Evolutionary conservation across 1,284 basidiomycete genomes (phyloP).

Genomic region (Rhodotorula sp.): DNA sequence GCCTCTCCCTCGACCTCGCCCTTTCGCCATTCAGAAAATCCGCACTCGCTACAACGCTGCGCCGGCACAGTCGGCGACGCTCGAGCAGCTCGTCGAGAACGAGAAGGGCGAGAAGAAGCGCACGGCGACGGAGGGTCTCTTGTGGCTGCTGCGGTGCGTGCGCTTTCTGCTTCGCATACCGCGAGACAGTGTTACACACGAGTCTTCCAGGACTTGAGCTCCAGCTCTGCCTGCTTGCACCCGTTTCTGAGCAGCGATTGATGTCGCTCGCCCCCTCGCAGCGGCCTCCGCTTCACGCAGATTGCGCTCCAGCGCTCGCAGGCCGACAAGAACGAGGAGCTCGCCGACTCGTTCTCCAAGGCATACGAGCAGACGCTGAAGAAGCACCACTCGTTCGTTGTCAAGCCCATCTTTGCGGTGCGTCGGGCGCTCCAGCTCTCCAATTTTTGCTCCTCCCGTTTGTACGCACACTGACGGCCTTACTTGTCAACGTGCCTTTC

Average conservation of each 20-base stretch:
- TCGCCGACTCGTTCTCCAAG: constrained; percentile 73
- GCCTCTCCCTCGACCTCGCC: neutral
- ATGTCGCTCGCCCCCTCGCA: constrained; percentile 40
- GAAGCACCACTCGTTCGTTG: constrained; percentile 83
- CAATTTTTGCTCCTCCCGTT: neutral
- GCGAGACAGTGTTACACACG: too few species aligned
- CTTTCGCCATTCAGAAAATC: constrained; percentile 69
- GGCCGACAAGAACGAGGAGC: constrained; percentile 68
- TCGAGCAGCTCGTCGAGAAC: constrained; percentile 80
- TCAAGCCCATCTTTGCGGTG: constrained; percentile 80
- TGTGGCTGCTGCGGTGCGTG: constrained; percentile 83
- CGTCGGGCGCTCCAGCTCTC: constrained; percentile 51
- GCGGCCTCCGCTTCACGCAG: constrained; percentile 89
- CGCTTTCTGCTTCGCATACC: neutral
- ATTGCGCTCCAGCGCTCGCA: constrained; percentile 75
- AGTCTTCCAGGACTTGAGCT: too few species aligned
- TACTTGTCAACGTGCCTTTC: too few species aligned
- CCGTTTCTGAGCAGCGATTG: neutral
- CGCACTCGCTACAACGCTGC: constrained; percentile 71
- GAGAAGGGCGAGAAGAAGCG: constrained; percentile 84
- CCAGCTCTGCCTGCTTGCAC: too few species aligned
- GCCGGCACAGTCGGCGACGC: constrained; percentile 68
- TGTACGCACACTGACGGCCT: neutral
- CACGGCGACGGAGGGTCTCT: constrained; percentile 82
- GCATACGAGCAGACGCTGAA: constrained; percentile 82